Evolutionary conservation across 73 alveolate species (phyloP), one percentile per base, ranked within the genome.

Genomic region (Effrenium voratum): DNA sequence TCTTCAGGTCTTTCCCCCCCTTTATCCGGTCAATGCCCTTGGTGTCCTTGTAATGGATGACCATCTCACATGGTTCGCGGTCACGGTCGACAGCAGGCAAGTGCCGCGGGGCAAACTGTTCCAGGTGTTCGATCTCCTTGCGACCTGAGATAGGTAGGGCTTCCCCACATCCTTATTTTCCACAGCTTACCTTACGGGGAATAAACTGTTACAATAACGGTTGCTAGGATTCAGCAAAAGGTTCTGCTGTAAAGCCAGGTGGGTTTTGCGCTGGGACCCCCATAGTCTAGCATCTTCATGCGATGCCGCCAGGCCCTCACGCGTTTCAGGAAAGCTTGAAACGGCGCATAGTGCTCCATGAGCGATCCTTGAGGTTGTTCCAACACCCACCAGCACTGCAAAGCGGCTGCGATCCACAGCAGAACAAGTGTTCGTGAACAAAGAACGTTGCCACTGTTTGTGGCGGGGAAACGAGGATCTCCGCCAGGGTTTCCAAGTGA

Each of bases 311-410:
- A 77, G 3, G 13, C 63, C 6, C 41, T 32, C 3, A 77, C 0
- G 0, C 6, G 12, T 5, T 63, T 43, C 63, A 77, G 19, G 19
- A 77, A 12, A 34, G 38, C 44, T 32, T 77, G 88, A 28, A 77
- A 77, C 43, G 16, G 88, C 26, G 88, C 66, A 43, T 77, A 63
- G 22, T 19, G 63, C 40, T 77, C 88, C 88, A 77, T 77, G 43
- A 77, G 4, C 43, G 66, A 43, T 12, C 63, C 63, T 32, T 77
- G 38, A 36, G 88, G 88, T 28, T 77, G 88, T 46, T 43, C 88
- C 59, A 77, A 30, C 26, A 77, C 13, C 88, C 88, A 77, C 59
- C 32, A 43, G 40, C 57, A 41, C 1, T 30, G 34, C 12, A 77
- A 38, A 43, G 88, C 88, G 22, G 34, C 55, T 16, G 66, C 57